Evolutionary conservation across 108 stramenopile genomes (phyloP).

Genomic region (Craspedostauros australis): DNA sequence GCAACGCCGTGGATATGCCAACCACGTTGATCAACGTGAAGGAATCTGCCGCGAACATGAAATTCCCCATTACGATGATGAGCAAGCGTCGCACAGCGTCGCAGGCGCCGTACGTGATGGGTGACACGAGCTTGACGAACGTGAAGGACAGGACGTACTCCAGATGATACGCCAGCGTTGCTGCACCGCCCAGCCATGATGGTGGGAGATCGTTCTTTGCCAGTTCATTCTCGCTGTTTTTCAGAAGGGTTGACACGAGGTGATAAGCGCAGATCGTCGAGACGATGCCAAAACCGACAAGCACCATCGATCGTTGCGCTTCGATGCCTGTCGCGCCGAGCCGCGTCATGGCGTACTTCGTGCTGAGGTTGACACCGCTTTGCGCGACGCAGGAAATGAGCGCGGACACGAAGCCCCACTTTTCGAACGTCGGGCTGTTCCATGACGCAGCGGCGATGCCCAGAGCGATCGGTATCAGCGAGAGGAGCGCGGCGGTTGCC

Average conservation of each 20-base stretch:
- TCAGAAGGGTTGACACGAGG: too few species aligned
- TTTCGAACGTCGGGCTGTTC: constrained; percentile 68
- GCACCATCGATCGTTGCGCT: constrained; percentile 68
- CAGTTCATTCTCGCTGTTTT: too few species aligned
- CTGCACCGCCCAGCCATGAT: constrained; percentile 40
- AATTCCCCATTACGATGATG: constrained; percentile 56
- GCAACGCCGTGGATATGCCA: constrained; percentile 50
- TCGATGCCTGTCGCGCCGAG: constrained; percentile 44
- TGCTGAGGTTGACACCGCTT: constrained; percentile 58
- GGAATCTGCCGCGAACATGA: constrained; percentile 55
- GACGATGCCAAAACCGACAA: constrained; percentile 53
- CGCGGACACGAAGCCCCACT: constrained; percentile 56
- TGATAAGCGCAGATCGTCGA: neutral
- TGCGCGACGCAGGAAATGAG: constrained; percentile 58
- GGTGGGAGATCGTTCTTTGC: constrained; percentile 26
- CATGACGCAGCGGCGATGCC: constrained; percentile 73
- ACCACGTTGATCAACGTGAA: constrained; percentile 50
- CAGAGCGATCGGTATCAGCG: constrained; percentile 61
- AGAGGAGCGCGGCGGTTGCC: constrained; percentile 33
- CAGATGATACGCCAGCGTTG: constrained; percentile 60
- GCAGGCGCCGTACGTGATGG: constrained; percentile 69
- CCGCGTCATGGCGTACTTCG: constrained; percentile 53
- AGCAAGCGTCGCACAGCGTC: constrained; percentile 62
- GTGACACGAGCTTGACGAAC: constrained; percentile 63
- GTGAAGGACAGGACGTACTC: constrained; percentile 69